Base-by-base conservation (phyloP, 2,329 filamentous ascomycete species). In the Verticillium isaacii region DNA sequence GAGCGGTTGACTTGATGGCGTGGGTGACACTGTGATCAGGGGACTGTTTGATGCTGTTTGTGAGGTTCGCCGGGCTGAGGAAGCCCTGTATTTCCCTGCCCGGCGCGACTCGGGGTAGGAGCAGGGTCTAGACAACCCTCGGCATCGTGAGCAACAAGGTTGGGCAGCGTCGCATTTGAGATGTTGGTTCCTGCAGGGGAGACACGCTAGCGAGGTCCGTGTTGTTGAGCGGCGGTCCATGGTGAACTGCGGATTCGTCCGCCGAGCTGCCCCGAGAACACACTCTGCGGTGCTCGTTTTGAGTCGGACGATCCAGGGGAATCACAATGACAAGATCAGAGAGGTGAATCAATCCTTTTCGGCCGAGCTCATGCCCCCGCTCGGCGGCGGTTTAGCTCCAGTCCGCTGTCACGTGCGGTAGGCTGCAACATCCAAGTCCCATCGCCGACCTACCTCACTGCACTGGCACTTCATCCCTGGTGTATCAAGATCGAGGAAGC, bases 101-200 rank as follows among this genome's bases (percentile, higher is more conserved):
- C 82, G 74, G 36, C 81, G 77, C 14, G 80, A 83, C 65, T 80
- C 79, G 57, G 82, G 75, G 68, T 85, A 85, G 29, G 76, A 73
- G 62, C 82, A 85, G 2, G 77, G 71, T 36, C 77, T 77, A 8
- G 73, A 72, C 52, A 80, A 75, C 14, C 73, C 70, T 32, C 67
- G 66, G 65, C 82, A 85, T 61, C 81, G 73, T 11, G 66, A 70
- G 62, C 82, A 83, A 56, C 74, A 75, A 5, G 81, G 80, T n/a
- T 77, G 75, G 34, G 75, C 76, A 14, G 78, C 81, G 66, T 84
- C 80, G 67, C 82, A 85, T 66, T 83, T 83, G 39, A 84, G 69
- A 68, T 85, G 82, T 41, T 80, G 73, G 29, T 73, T 79, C 23
- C 82, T 77, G 63, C 82, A 85, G 34, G 78, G 77, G 9, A 83